Percentiles rank a stretch among this genome's conserved stretches.
These are phyloP conservation scores for Saitozyma podzolica DNA, from an alignment of 768 basidiomycete genomes.

Conservation along the genomic window DNA sequence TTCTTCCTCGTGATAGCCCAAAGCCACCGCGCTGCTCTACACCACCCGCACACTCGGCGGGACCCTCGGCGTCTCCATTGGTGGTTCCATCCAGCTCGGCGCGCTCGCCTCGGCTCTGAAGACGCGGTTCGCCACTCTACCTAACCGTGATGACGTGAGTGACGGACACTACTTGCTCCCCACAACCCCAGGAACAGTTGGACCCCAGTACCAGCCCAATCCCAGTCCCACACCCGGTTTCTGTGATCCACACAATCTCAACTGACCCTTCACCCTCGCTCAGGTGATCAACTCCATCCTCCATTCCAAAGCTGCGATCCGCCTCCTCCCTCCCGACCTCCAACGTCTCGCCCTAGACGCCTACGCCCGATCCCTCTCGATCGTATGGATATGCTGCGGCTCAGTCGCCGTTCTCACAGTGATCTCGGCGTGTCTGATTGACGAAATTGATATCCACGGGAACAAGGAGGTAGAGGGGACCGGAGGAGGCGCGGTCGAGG, in stretches of 20 bases:
- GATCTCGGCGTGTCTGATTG: constrained; percentile 22
- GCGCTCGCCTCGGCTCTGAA: constrained; percentile 29
- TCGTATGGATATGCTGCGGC: constrained; percentile 24
- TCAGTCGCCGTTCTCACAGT: constrained; percentile 25
- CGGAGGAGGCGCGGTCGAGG: constrained; percentile 4
- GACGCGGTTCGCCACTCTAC: constrained; percentile 10
- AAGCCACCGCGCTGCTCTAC: constrained; percentile 50
- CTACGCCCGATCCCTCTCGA: constrained; percentile 35
- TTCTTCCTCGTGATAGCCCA: constrained; percentile 25
- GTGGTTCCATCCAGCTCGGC: constrained; percentile 46
- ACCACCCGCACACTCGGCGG: constrained; percentile 47
- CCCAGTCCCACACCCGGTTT: neutral
- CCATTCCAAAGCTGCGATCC: constrained; percentile 47
- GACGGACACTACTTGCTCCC: neutral
- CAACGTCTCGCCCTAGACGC: constrained; percentile 32
- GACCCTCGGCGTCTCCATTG: constrained; percentile 45
- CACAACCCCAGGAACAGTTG: too few relatives aligned
- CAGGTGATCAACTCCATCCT: constrained; percentile 43
- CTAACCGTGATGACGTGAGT: constrained; percentile 30
- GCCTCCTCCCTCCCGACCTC: constrained; percentile 24
- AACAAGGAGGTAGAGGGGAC: constrained; percentile 1
- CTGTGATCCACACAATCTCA: neutral
- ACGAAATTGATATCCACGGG: constrained; percentile 23
- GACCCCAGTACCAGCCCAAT: too few relatives aligned
- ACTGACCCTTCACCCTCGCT: neutral